phyloP scores from a whole-genome alignment of 345 rosid genomes.

The Physaria fendleri region DNA sequence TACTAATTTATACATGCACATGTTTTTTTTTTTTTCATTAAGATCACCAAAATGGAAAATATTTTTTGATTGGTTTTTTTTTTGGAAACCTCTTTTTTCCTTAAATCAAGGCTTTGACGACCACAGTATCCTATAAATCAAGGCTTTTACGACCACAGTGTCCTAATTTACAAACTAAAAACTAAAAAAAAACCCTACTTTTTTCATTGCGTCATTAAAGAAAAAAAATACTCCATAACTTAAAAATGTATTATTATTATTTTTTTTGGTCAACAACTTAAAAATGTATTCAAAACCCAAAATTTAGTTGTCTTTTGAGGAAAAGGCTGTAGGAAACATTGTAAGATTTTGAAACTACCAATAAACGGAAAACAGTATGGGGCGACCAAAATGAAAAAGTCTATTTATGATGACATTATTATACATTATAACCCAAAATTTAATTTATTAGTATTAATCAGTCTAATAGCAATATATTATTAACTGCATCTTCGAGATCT shows the following conservation, averaged over 20 bases:
- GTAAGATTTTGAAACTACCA: background rate
- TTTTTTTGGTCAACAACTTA: too few relatives aligned
- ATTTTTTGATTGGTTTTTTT: background rate
- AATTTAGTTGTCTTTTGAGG: background rate
- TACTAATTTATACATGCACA: constrained; percentile 15
- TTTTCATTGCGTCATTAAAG: background rate
- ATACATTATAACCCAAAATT: background rate
- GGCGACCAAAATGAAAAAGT: background rate
- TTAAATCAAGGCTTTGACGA: background rate
- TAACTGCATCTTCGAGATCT: background rate
- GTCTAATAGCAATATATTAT: background rate
- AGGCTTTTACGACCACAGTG: background rate
- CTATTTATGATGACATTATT: background rate
- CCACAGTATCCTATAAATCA: background rate
- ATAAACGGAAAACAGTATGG: background rate
- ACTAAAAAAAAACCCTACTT: background rate
- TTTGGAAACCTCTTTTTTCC: background rate
- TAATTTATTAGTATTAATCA: background rate
- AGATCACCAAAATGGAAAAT: background rate
- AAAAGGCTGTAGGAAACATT: background rate
- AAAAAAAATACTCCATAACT: too few relatives aligned
- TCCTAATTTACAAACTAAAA: background rate
- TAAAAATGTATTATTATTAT: too few relatives aligned
- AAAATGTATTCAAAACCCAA: too few relatives aligned
- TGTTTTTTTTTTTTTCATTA: background rate